Base-by-base conservation (phyloP, 495 filamentous ascomycete genomes). In the Penicillium longicatenatum region DNA sequence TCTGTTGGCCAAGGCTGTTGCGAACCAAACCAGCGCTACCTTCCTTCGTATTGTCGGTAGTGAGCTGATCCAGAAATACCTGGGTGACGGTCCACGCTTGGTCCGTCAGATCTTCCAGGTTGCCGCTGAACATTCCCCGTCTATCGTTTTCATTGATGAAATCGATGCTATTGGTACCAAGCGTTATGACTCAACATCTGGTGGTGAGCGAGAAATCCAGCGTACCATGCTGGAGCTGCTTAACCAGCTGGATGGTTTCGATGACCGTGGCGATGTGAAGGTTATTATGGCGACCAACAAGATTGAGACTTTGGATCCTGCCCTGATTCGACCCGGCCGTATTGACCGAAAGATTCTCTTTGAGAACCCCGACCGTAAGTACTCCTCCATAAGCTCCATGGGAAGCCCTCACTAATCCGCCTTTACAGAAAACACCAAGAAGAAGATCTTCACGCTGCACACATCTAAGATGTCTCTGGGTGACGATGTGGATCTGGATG, bases 231-330 rank as follows among this genome's bases (percentile, higher is more conserved):
- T 99, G 76, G 94, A 99, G 71, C 83, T 99, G 48, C 86, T 99
- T 41, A 99, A 99, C 74, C 94, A 99, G 73, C 85, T 99, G 16
- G 94, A 99, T 70, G 94, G 94, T 56, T 99, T 99, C 75, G 94
- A 99, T 74, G 94, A 99, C 73, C 89, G 94, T 62, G 94, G 94
- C 60, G 94, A 99, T 72, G 95, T 99, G 72, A 99, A 99, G 81
- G 94, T 99, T 52, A 92, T 99, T 73, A 96, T 99, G 91, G 94
- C 94, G 17, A 99, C 94, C 49, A 99, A 99, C 84, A 99, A 99
- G 83, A 99, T 99, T 60, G 94, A 99, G 68, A 96, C 92, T 4
- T 81, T 99, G 24, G 94, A 99, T 65, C 94, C 94, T 45, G 94
- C 94, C 46, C 80, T 99, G 60, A 99, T 99, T 70, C 88, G 94